These are phyloP conservation scores for Pseudocercospora fijiensis DNA, from an alignment of 2,329 filamentous ascomycete species.

Conservation along the genomic window DNA sequence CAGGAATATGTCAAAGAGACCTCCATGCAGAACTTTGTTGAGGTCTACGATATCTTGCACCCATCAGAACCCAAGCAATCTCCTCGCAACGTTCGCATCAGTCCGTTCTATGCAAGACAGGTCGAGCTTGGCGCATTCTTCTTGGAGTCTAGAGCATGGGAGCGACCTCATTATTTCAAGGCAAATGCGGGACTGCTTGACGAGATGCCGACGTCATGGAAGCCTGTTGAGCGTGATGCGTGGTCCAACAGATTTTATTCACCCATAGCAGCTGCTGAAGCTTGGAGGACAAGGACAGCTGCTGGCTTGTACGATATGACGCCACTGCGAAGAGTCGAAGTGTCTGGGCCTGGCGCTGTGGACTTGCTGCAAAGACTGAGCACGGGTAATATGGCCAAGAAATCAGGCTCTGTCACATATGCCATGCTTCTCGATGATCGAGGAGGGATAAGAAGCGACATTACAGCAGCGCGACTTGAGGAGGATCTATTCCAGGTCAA, in stretches of 20 bases:
- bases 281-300: constrained; percentile 64
- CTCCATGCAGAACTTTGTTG: constrained; percentile 60
- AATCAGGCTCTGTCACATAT: constrained; percentile 55
- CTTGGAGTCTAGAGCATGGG: constrained; percentile 61
- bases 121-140: constrained; percentile 58
- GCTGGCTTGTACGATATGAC: constrained; percentile 65
- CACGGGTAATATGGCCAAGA: constrained; percentile 51
- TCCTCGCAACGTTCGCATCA: constrained; percentile 59
- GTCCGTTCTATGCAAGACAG: constrained; percentile 58
- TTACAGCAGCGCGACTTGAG: constrained; percentile 56
- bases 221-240: constrained; percentile 55
- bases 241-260: constrained; percentile 61
- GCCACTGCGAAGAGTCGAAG: constrained; percentile 57
- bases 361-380: constrained; percentile 56
- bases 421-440: constrained; percentile 56
- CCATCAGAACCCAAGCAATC: constrained; percentile 59
- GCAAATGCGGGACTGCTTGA: constrained; percentile 54
- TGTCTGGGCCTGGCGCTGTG: constrained; percentile 58
- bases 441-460: constrained; percentile 57
- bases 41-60: constrained; percentile 65
- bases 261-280: constrained; percentile 59
- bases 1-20: constrained; percentile 59
- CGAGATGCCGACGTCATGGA: constrained; percentile 55
- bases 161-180: constrained; percentile 63
- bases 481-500: constrained; percentile 56